Conservation (phyloP, 2,329 filamentous ascomycete genomes). For the Stachybotrys echinatus region DNA sequence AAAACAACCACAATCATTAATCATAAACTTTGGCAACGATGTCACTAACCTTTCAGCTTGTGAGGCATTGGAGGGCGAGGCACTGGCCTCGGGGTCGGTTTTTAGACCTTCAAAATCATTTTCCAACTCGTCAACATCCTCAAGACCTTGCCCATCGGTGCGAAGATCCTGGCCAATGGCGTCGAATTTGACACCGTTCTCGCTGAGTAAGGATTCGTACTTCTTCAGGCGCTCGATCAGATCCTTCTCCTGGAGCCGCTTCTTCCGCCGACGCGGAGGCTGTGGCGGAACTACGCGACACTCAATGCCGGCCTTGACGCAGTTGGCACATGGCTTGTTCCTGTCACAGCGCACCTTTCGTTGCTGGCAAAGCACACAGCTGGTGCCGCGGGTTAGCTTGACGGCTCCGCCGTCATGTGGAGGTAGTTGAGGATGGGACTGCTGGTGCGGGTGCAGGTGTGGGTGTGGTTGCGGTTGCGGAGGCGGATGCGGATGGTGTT, state of each 20-base stretch:
- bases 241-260: constrained; percentile 64
- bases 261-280: constrained; percentile 53
- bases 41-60: constrained; percentile 19
- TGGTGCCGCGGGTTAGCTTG: constrained; percentile 55
- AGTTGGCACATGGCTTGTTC: constrained; percentile 66
- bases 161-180: constrained; percentile 49
- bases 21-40: not conserved
- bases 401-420: constrained; percentile 35
- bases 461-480: constrained; percentile 1
- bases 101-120: constrained; percentile 50
- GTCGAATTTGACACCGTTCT: constrained; percentile 66
- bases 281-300: constrained; percentile 55
- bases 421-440: constrained; percentile 12
- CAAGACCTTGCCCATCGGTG: constrained; percentile 24
- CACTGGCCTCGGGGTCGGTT: constrained; percentile 43
- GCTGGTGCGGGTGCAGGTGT: constrained; percentile 14
- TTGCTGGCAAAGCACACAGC: constrained; percentile 70
- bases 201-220: constrained; percentile 61
- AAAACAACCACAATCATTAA: no score
- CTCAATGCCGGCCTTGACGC: constrained; percentile 55
- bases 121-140: constrained; percentile 52
- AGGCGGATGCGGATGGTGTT: no score
- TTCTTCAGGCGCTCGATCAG: constrained; percentile 63
- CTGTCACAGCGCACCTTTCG: constrained; percentile 73
- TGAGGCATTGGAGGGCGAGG: constrained; percentile 23